Evolutionary conservation across 257 asterid species (phyloP), one percentile per base, ranked within the genome.

Genomic region (Solanum chiquidenum): DNA sequence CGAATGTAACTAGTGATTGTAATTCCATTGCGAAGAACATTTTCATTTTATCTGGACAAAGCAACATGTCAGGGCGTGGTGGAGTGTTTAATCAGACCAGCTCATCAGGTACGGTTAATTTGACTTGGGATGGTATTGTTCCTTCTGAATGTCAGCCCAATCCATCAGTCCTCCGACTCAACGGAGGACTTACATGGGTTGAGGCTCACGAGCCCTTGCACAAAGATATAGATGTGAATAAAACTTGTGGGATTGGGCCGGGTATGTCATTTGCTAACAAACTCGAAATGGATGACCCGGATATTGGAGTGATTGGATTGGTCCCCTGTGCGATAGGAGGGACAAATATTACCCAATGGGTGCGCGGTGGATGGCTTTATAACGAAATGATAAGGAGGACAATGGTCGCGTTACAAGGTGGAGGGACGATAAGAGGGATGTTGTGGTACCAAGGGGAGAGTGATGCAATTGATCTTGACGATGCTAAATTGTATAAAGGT

Each of bases 361-460:
- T 74, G 34, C 87, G 58, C 1, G 93, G 93, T n/a, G 35, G 83
- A 1, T 38, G n/a, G 37, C 87, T 87, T 7, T 92, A 90, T 52
- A 79, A 88, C 21, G 88, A 89, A 38, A 88, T 91, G 44, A 11
- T 92, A 38, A 71, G 33, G 21, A 77, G 93, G 71, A 38, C 91
- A 0, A 49, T 7, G 27, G 90, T 88, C 0, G 90, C 94, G 3
- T 18, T 75, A 4, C 40, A 35, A 27, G 34, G 85, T 1, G 91
- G 90, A 8, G 91, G 92, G 37, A 34, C 11, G 2, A 72, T 92
- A n/a, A 64, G 86, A 87, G 94, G 89, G 3, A 71, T 92, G 21
- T 44, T 92, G 6, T 92, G 94, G 94, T 92, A 92, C 55, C 94
- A 92, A 60, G 93, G 94, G 7, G 93, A 90, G 86, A 87, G 88